Conservation (phyloP, 1,139 yeast genomes). For the Nadsonia commutata region DNA sequence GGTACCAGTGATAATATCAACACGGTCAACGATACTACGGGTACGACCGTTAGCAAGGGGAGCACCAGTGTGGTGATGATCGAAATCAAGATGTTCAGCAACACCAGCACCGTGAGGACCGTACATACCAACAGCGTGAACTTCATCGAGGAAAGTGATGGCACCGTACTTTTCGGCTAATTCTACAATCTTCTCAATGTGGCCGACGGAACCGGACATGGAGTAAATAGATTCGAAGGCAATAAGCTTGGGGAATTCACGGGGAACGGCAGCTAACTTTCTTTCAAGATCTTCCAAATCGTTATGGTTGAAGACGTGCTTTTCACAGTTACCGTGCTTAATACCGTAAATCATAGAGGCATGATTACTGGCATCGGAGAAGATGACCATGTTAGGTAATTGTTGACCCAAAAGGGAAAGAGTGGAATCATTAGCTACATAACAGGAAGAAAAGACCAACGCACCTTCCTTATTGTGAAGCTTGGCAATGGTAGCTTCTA, state of each 20-base stretch:
- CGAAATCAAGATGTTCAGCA: constrained; percentile 88
- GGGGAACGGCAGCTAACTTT: constrained; percentile 65
- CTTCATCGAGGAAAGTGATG: constrained; percentile 90
- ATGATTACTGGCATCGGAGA: constrained; percentile 86
- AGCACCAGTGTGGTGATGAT: constrained; percentile 52
- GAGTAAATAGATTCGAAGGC: constrained; percentile 96
- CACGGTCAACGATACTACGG: constrained; percentile 69
- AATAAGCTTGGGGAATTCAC: constrained; percentile 76
- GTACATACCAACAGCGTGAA: constrained; percentile 96
- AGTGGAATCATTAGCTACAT: constrained; percentile 95
- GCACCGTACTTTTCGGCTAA: constrained; percentile 97
- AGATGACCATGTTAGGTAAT: constrained; percentile 76
- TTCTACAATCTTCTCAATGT: constrained; percentile 84
- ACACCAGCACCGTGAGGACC: constrained; percentile 99
- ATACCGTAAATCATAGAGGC: constrained; percentile 98
- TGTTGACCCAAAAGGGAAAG: constrained; percentile 82
- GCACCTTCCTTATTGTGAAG: constrained; percentile 94
- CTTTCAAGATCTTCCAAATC: constrained; percentile 69
- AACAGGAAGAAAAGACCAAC: constrained; percentile 86
- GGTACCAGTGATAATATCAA: constrained; percentile 94
- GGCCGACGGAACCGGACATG: constrained; percentile 96
- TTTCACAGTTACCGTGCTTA: constrained; percentile 74
- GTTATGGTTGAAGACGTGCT: constrained; percentile 86
- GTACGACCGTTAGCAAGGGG: constrained; percentile 12
- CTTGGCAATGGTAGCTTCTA: constrained; percentile 78